Evolutionary conservation across 129 eudicot genomes (phyloP), one percentile per base, ranked within the genome.

Genomic region (Calendula officinalis): DNA sequence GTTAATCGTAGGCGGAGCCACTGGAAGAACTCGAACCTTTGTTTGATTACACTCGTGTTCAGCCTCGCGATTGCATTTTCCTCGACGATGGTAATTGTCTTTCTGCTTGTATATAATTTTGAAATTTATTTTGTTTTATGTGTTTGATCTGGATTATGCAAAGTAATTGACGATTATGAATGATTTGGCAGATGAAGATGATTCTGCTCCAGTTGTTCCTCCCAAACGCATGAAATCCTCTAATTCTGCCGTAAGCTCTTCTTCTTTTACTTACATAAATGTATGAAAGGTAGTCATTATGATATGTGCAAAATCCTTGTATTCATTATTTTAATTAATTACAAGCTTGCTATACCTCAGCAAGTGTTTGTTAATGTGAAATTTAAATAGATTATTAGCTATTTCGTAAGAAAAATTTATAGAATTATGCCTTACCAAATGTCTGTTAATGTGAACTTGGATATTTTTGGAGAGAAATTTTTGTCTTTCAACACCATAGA

Each of bases 31-130:
- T 94, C 42, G 99, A 94, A 60, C 90, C 97, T 16, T 66, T 94
- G 22, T 94, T 94, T 64, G 96, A 94, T 88, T 94, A 94, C 75
- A 71, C 65, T 32, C 96, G 99, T 43, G 86, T 94, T 15, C 96
- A 94, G 76, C 96, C 96, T 8, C 5, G 32, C 32, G 49, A 61
- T 42, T 36, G 70, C 56, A 56, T 83, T 58, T 52, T 51, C 52
- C 77, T 84, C 37, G 90, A 82, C 3, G 98, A 90, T 80, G 63
- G 69, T 56, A 35, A 10, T 56, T 49, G n/a, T 30, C 6, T 34
- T 43, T 66, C 11, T 48, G 0, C 14, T 7, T 71, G 5, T 80
- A 17, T 45, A 30, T 38, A 4, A 10, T 27, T 53, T 10, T 8
- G 12, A 38, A 27, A 22, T 12, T 6, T 61, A 7, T 17, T 33